Evolutionary conservation across 2,329 filamentous ascomycete genomes (phyloP), one percentile per base, ranked within the genome.

Genomic region (Tolypocladium guangdongense): DNA sequence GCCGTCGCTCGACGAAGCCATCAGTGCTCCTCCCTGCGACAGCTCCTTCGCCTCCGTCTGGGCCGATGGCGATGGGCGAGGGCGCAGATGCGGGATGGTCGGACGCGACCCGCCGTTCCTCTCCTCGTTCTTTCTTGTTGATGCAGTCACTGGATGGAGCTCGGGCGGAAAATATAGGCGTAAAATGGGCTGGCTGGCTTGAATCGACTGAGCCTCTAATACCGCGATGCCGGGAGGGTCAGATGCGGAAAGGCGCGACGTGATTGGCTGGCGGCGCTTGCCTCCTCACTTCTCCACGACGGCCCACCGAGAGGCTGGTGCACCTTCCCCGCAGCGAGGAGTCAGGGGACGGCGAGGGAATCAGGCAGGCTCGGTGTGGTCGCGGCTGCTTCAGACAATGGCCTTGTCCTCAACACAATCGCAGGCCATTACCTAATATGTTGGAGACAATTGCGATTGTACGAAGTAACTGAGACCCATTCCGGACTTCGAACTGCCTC

Each of bases 1-100:
- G 68, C 68, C 71, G 67, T 67, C 71, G 67, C 71, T 71, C 65
- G 77, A 78, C 78, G 78, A 81, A 79, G 76, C 80, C 78, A 81
- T 81, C 77, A 77, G 78, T 80, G 69, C 71, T 74, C 67, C 65
- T 47, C 51, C 52, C 49, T 64, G 58, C 61, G 68, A 76, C 76
- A 78, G 78, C 77, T 80, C 76, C 71, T 80, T 78, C 77, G 76
- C 74, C 77, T 68, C 61, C 52, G 49, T 61, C 59, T 55, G 60
- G 20, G 30, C 22, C 22, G 27, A 16, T 20, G 37, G 37, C 27
- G 49, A 33, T 32, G 7, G n/a, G 32, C 36, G 32, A 41, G 27
- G 49, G 16, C 39, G 38, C 30, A 33, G 50, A 43, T 30, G 38
- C 24, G 50, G 50, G 18, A n/a, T 32, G 49, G 36, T 30, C 32